A percentile compares a stretch with the other conserved stretches of the same genome.
Evolutionary conservation across 768 basidiomycete species (phyloP).

Genomic region (Inosperma sp.): DNA sequence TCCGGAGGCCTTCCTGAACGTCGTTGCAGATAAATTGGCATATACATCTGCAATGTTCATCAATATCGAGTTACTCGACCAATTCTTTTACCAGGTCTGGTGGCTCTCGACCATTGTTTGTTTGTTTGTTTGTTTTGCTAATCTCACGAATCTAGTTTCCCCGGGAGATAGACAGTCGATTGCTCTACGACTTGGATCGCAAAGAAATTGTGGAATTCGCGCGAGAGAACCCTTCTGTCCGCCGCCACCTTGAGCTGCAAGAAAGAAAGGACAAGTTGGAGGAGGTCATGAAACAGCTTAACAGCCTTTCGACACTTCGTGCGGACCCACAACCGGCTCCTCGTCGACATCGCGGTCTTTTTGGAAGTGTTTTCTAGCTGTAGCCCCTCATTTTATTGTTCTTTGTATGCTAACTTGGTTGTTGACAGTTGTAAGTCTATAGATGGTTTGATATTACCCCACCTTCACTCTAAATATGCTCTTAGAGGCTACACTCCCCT

Average conservation of each 20-base stretch:
- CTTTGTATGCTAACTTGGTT: neutral
- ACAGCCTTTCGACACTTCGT: constrained; percentile 83
- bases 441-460: too few relatives aligned
- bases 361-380: constrained; percentile 70
- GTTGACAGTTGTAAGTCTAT: too few relatives aligned
- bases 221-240: constrained; percentile 88
- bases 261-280: constrained; percentile 97
- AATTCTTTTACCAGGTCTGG: constrained; percentile 96
- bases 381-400: too few relatives aligned
- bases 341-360: constrained; percentile 72
- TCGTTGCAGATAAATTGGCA: constrained; percentile 94
- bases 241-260: constrained; percentile 87
- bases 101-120: constrained; percentile 5
- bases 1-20: constrained; percentile 94
- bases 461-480: too few relatives aligned
- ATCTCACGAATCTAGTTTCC: constrained; percentile 62
- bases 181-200: constrained; percentile 91
- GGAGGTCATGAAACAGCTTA: constrained; percentile 95
- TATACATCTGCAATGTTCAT: constrained; percentile 98
- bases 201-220: constrained; percentile 89
- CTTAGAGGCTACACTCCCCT: too few relatives aligned
- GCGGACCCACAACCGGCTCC: constrained; percentile 73
- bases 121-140: constrained; percentile 3
- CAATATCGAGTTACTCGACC: constrained; percentile 95
- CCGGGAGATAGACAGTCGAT: constrained; percentile 90